Evolutionary conservation across 1,139 yeast genomes (phyloP).

Genomic region (Yamadazyma mexicana): DNA sequence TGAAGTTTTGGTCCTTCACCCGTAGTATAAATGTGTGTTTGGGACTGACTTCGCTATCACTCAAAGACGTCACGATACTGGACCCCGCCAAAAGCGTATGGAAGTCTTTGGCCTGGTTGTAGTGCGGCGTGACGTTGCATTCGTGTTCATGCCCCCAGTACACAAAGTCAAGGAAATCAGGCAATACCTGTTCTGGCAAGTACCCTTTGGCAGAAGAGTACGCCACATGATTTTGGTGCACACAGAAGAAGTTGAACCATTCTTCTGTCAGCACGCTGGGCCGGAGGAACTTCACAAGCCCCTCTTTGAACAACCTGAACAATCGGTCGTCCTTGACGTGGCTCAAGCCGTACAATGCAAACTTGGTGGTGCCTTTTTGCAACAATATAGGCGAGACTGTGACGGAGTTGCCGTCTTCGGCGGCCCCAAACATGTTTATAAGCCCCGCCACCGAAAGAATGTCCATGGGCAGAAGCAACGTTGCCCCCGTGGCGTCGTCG

Average conservation of each 20-base stretch:
- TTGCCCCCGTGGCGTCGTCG: constrained; percentile 94
- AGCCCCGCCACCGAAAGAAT: constrained; percentile 79
- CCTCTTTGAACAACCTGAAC: constrained; percentile 78
- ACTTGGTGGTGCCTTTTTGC: constrained; percentile 76
- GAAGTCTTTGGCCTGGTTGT: constrained; percentile 68
- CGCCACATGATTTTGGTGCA: constrained; percentile 88
- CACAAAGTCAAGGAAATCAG: constrained; percentile 75
- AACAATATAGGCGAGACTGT: constrained; percentile 76
- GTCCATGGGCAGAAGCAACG: constrained; percentile 85
- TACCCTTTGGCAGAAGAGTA: constrained; percentile 81
- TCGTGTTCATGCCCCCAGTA: constrained; percentile 99
- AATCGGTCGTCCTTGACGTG: constrained; percentile 88
- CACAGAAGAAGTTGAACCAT: constrained; percentile 84
- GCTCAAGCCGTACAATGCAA: constrained; percentile 88
- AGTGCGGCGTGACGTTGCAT: constrained; percentile 71
- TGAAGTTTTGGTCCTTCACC: constrained; percentile 58
- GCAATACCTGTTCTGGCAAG: constrained; percentile 82
- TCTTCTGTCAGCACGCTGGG: constrained; percentile 60
- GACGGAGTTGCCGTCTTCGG: constrained; percentile 72
- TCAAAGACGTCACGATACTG: constrained; percentile 86
- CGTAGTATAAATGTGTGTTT: constrained; percentile 75
- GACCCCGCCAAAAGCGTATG: constrained; percentile 92
- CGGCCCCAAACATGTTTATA: constrained; percentile 87
- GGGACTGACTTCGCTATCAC: constrained; percentile 78
- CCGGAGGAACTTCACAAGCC: constrained; percentile 72